Base-by-base conservation (phyloP, 306 rosid genomes). In the Clitoria ternatea region DNA sequence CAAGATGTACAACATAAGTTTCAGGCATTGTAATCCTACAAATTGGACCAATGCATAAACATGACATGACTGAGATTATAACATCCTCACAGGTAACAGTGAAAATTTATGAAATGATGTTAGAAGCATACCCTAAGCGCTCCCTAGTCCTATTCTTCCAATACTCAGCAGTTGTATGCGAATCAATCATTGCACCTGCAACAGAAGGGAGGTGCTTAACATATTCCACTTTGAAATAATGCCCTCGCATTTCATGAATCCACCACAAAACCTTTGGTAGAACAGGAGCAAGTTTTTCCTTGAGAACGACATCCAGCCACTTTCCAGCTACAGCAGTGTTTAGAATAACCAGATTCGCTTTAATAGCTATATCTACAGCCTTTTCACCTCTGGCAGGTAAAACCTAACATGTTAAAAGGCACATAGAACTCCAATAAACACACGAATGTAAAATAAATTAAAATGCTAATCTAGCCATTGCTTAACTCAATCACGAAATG, bases 211-310 rank as follows among this genome's bases (percentile, higher is more conserved):
- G 97, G 85, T 90, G 97, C 97, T 89, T 90, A 82, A 94, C 98
- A 86, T 89, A 89, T 79, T 87, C 98, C 88, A 83, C 76, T 78
- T 87, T 90, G 96, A 94, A 94, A 85, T 94, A 94, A 82, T 94
- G 87, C 80, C 97, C 97, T 29, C 97, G 94, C 97, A 94, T 94
- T 79, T 94, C 97, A 83, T 90, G 99, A 84, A 94, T 94, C 99
- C 99, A 94, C 99, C 99, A 94, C 66, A 94, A 87, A 80, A 91
- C 95, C 91, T 90, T 94, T 24, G 99, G 97, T 80, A 94, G 95
- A 57, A 90, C 90, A 1, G 3, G 69, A 36, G 87, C 70, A 77
- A 91, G 88, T 66, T 89, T 91, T 56, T 89, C 96, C 86, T 85
- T 91, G 53, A 91, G 80, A 68, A 89, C 88, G 9, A 83, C 86